Percentiles rank a stretch among this genome's conserved stretches.
These are phyloP conservation scores for Leccinum olivaceopallidum DNA, from an alignment of 768 basidiomycete species.

Conservation along the genomic window DNA sequence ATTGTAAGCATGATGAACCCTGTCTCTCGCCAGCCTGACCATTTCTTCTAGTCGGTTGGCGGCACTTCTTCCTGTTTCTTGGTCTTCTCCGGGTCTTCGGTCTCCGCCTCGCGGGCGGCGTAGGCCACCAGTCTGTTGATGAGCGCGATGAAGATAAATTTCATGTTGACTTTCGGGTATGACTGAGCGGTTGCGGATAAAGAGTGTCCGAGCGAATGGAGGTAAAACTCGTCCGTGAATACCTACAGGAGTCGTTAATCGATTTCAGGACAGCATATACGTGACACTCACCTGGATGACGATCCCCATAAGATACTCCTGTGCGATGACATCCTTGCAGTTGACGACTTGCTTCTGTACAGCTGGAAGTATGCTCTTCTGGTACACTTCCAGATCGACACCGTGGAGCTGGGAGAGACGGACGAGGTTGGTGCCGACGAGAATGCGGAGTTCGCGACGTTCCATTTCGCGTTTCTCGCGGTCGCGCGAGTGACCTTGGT, in stretches of 20 bases:
- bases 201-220: constrained; percentile 95
- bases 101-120: constrained; percentile 74
- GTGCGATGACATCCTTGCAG: no score
- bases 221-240: constrained; percentile 97
- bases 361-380: no score
- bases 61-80: constrained; percentile 91
- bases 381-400: no score
- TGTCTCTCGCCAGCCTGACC: constrained; percentile 72
- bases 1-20: constrained; percentile 52
- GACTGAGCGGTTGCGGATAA: constrained; percentile 93
- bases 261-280: no score
- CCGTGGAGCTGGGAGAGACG: no score
- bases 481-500: no score
- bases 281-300: no score
- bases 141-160: constrained; percentile 77
- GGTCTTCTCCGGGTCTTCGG: constrained; percentile 91
- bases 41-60: constrained; percentile 87
- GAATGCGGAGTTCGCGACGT: no score
- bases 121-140: constrained; percentile 78
- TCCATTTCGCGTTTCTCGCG: no score
- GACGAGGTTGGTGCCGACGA: no score
- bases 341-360: no score
- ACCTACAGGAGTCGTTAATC: constrained; percentile 51
- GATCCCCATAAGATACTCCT: no score
- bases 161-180: constrained; percentile 98